Evolutionary conservation across 176 grass and related monocot genomes (phyloP), one percentile per base, ranked within the genome.

Genomic region (Alopecurus myosuroides): DNA sequence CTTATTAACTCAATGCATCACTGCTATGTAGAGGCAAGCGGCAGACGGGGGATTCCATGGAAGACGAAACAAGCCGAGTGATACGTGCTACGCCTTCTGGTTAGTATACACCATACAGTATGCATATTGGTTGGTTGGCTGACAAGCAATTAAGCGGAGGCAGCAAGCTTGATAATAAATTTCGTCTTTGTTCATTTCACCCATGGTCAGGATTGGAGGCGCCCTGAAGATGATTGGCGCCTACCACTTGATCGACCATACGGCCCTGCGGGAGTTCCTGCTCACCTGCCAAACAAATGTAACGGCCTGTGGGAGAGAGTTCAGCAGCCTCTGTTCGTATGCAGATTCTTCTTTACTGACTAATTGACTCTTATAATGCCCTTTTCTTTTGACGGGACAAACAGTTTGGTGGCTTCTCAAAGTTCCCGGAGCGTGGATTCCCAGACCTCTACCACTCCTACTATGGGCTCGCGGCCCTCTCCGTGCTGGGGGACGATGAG

Each of bases 81-180:
- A 98, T 49, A 98, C 97, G 10, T 98, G 97, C 80, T 98, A 98
- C 79, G 97, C 97, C 12, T 98, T 98, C 90, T 96, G 97, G 97
- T 95, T 79, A 69, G 48, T n/a, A n/a, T 57, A 66, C 13, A 22
- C 35, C 28, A 39, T 39, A 9, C 50, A 36, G 1, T 52, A 10
- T 45, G 2, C 78, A 40, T 36, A n/a, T 30, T 67, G n/a, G n/a
- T n/a, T n/a, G n/a, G n/a, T n/a, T n/a, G n/a, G n/a, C n/a, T n/a
- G n/a, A n/a, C n/a, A n/a, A 77, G 62, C 53, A 26, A 35, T 31
- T 29, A 11, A 34, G 39, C 33, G 44, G 25, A 10, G 34, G 56
- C 14, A 1, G 1, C 37, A 74, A 72, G 14, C 20, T 20, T 52
- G 30, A 6, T 8, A 56, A 70, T n/a, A 75, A 84, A 70, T 58